Evolutionary conservation across 129 eudicot genomes (phyloP).

Genomic region (Apium graveolens): DNA sequence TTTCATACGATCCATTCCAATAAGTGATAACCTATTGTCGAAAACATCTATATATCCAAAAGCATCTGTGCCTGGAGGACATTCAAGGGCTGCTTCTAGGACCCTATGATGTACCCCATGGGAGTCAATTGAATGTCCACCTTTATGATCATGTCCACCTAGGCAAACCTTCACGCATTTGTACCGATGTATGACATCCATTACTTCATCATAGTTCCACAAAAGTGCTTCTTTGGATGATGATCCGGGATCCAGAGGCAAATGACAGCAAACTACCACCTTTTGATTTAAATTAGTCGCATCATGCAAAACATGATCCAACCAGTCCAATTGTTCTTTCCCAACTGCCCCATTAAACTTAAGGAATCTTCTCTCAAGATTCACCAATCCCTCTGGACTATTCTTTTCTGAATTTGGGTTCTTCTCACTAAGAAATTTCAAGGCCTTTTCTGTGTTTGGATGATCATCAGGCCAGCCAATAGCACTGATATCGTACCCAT

Average conservation of each 20-base stretch:
- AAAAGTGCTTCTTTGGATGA: slow-evolving; percentile 47
- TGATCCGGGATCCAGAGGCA: slow-evolving; percentile 68
- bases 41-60: slow-evolving; percentile 74
- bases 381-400: slow-evolving; percentile 69
- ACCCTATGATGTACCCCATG: slow-evolving; percentile 88
- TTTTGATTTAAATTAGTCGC: slow-evolving; percentile 61
- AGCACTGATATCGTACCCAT: slow-evolving; percentile 89
- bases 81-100: slow-evolving; percentile 91
- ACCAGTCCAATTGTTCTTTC: slow-evolving; percentile 73
- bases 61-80: slow-evolving; percentile 80
- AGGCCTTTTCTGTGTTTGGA: slow-evolving; percentile 60
- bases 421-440: slow-evolving; percentile 49
- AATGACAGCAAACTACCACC: slow-evolving; percentile 74
- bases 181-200: slow-evolving; percentile 70
- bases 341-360: slow-evolving; percentile 91
- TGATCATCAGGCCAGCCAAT: slow-evolving; percentile 92
- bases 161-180: slow-evolving; percentile 87
- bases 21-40: slow-evolving; percentile 58
- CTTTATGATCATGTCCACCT: slow-evolving; percentile 76
- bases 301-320: slow-evolving; percentile 53
- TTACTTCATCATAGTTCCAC: slow-evolving; percentile 96
- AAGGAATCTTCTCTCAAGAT: slow-evolving; percentile 65
- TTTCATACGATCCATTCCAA: slow-evolving; percentile 64
- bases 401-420: slow-evolving; percentile 87
- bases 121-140: slow-evolving; percentile 73